Conservation (phyloP, 129 eudicot species). For the Dittrichia graveolens region DNA sequence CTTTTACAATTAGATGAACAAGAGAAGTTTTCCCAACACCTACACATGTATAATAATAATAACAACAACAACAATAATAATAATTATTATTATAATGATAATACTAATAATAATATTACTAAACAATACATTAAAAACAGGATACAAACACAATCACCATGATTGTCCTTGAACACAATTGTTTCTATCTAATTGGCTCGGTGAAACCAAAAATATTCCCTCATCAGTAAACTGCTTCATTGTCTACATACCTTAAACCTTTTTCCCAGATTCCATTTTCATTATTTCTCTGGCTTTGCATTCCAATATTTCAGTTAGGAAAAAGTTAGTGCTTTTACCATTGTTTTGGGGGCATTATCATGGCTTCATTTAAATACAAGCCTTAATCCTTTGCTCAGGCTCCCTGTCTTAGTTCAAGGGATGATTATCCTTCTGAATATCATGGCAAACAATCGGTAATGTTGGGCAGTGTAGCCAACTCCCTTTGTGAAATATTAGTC, state of each 20-base stretch:
- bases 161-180: not conserved
- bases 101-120: not conserved
- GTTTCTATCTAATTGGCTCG: not conserved
- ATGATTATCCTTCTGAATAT: not conserved
- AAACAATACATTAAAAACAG: not conserved
- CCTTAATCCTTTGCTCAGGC: not conserved
- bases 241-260: not conserved
- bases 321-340: not conserved
- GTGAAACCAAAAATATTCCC: not conserved
- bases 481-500: too few species aligned
- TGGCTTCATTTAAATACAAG: not conserved
- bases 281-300: not conserved
- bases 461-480: too few species aligned
- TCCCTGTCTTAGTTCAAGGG: not conserved
- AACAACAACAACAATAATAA: not conserved
- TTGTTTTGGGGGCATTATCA: not conserved
- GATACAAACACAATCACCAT: not conserved
- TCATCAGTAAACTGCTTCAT: not conserved
- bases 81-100: not conserved
- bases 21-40: conserved; percentile 92
- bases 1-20: conserved; percentile 76
- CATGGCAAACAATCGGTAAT: not conserved
- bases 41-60: conserved; percentile 23
- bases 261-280: not conserved
- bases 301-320: not conserved